Evolutionary conservation across 208 protist genomes (phyloP).

Genomic region (Acanthamoeba lenticulata): DNA sequence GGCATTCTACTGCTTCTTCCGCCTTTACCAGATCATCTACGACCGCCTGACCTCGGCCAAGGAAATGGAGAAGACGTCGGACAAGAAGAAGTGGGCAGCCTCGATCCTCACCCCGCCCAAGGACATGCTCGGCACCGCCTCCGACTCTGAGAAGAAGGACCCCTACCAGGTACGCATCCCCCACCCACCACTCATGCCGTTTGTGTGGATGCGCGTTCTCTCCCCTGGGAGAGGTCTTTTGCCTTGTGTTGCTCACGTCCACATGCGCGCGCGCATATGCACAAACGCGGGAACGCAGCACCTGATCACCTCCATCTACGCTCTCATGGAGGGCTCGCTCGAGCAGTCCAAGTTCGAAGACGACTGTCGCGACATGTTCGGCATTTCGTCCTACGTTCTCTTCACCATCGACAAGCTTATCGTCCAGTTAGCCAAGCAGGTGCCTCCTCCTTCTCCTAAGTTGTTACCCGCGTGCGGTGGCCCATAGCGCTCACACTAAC

Average conservation of each 20-base stretch:
- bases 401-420: conserved; percentile 81
- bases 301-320: conserved; percentile 40
- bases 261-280: too few relatives aligned
- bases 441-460: too few relatives aligned
- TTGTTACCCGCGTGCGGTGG: too few relatives aligned
- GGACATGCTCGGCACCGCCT: neutral
- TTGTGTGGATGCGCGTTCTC: neutral
- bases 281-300: neutral
- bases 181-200: neutral
- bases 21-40: conserved; percentile 75
- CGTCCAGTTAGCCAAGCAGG: conserved; percentile 68
- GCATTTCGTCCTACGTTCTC: conserved; percentile 72
- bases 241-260: too few relatives aligned
- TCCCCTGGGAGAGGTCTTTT: neutral
- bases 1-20: conserved; percentile 78
- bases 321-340: neutral
- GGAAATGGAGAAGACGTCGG: conserved; percentile 70
- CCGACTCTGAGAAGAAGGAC: neutral
- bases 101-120: conserved; percentile 1
- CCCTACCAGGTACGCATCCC: neutral
- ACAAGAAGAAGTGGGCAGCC: conserved; percentile 64
- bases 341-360: conserved; percentile 77
- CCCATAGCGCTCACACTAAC: too few relatives aligned
- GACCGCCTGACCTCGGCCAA: conserved; percentile 73
- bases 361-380: conserved; percentile 75